phyloP scores from a whole-genome alignment of 495 filamentous ascomycete genomes.

The Mytilinidion resinicola region DNA sequence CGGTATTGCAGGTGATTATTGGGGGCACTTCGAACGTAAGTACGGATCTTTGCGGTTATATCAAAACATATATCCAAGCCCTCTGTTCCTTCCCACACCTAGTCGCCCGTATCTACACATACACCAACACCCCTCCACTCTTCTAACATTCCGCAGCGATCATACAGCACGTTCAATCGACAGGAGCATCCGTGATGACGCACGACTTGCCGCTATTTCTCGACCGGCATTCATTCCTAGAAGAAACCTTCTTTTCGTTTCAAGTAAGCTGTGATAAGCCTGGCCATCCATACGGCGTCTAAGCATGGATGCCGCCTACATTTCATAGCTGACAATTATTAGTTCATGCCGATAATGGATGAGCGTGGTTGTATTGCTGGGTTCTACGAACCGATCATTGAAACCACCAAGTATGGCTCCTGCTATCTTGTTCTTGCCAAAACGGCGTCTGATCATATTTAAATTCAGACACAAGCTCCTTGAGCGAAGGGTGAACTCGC shows the following conservation, averaged over 20 bases:
- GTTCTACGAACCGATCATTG: conserved; percentile 19
- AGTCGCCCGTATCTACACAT: no score
- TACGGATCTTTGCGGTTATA: no score
- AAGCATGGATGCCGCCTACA: no score
- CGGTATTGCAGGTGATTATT: background rate
- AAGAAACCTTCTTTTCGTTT: conserved; percentile 26
- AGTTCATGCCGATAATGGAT: conserved; percentile 18
- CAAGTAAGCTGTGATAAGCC: background rate
- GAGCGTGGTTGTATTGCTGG: conserved; percentile 15
- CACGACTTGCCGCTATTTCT: conserved; percentile 17
- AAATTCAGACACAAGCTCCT: background rate
- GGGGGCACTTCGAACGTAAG: background rate
- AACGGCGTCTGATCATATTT: background rate
- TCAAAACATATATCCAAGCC: no score
- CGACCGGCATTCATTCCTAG: conserved; percentile 17
- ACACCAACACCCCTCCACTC: no score
- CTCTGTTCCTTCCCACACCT: no score
- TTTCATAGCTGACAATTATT: no score
- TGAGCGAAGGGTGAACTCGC: conserved; percentile 12
- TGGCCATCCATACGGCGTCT: no score
- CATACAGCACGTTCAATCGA: background rate
- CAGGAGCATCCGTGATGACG: conserved; percentile 15
- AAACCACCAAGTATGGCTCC: conserved; percentile 11
- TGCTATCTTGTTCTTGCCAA: background rate
- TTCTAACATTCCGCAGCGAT: background rate